Percentiles rank a stretch among this genome's conserved stretches.
Evolutionary conservation across 1,284 basidiomycete genomes (phyloP).

Genomic region (Phenoliferia sp.): DNA sequence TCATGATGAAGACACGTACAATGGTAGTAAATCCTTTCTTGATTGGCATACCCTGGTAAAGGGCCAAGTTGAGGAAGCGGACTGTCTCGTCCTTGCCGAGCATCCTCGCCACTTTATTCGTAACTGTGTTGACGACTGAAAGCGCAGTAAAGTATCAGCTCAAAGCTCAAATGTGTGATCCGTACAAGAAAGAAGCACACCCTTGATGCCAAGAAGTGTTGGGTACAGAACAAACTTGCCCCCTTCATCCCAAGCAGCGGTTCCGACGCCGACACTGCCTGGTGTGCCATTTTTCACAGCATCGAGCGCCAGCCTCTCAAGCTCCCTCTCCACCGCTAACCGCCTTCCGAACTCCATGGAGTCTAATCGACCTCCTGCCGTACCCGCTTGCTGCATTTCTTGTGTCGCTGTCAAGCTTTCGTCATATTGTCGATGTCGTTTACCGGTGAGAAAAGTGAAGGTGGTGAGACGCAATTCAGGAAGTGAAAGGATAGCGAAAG

Average conservation of each 20-base stretch:
- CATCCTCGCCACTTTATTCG: constrained; percentile 84
- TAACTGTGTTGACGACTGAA: constrained; percentile 85
- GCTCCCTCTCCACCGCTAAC: constrained; percentile 82
- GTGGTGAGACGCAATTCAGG: constrained; percentile 89
- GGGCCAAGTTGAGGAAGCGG: constrained; percentile 77
- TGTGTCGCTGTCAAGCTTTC: constrained; percentile 87
- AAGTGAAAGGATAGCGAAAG: constrained; percentile 87
- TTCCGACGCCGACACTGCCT: constrained; percentile 58
- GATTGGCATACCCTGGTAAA: constrained; percentile 89
- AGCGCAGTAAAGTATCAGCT: neutral
- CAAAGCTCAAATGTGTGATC: neutral
- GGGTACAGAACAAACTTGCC: constrained; percentile 91
- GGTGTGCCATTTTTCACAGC: constrained; percentile 49
- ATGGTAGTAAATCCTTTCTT: constrained; percentile 80
- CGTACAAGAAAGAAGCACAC: constrained; percentile 47
- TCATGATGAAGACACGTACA: constrained; percentile 47
- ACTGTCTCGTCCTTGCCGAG: constrained; percentile 93
- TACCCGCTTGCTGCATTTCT: constrained; percentile 62
- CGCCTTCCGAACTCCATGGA: constrained; percentile 99
- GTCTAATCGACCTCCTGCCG: constrained; percentile 78
- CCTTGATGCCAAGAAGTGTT: constrained; percentile 90
- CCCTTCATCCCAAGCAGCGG: constrained; percentile 93
- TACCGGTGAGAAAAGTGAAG: constrained; percentile 85
- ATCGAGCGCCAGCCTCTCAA: constrained; percentile 61
- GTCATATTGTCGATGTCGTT: constrained; percentile 87